Percentiles rank a stretch among this genome's conserved stretches.
phyloP scores from a whole-genome alignment of 2,329 filamentous ascomycete species.

The Colletotrichum viniferum region DNA sequence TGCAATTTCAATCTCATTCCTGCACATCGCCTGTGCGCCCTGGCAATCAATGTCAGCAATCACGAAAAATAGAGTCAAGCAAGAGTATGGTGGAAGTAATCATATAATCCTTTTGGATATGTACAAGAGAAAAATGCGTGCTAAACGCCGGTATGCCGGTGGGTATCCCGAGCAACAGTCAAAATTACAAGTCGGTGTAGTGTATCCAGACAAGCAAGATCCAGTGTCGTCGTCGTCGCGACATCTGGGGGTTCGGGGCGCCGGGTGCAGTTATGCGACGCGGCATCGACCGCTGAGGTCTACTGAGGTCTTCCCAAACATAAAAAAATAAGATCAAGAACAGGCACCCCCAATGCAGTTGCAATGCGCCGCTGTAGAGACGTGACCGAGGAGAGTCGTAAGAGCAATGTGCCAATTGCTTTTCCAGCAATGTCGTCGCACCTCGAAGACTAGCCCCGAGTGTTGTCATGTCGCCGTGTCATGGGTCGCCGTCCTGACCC shows the following conservation, averaged over 20 bases:
- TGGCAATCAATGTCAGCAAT: background rate
- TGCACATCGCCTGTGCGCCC: background rate
- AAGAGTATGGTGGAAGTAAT: background rate
- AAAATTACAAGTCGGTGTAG: slow-evolving; percentile 15
- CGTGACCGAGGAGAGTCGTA: slow-evolving; percentile 11
- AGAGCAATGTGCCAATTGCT: slow-evolving; percentile 15
- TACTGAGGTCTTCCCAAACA: background rate
- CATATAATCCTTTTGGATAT: slow-evolving; percentile 18
- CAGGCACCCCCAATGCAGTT: slow-evolving; percentile 5
- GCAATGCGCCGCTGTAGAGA: slow-evolving; percentile 9
- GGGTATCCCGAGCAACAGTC: slow-evolving; percentile 6
- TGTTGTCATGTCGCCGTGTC: slow-evolving; percentile 13
- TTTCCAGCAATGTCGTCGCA: slow-evolving; percentile 7
- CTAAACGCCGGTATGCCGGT: background rate
- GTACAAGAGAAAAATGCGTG: slow-evolving; percentile 14
- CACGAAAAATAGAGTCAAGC: background rate
- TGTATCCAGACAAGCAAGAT: slow-evolving; percentile 9
- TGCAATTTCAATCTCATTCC: background rate
- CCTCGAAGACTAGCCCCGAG: slow-evolving; percentile 12
- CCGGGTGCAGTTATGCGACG: background rate
- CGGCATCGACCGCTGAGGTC: background rate
- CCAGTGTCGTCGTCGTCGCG: background rate
- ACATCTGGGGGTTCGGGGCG: background rate
- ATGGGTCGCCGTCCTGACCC: slow-evolving; percentile 3
- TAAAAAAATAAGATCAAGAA: background rate